A percentile compares a stretch with the other conserved stretches of the same genome.
Evolutionary conservation across 129 eudicot species (phyloP).

Genomic region (Pseudognaphalium luteoalbum): DNA sequence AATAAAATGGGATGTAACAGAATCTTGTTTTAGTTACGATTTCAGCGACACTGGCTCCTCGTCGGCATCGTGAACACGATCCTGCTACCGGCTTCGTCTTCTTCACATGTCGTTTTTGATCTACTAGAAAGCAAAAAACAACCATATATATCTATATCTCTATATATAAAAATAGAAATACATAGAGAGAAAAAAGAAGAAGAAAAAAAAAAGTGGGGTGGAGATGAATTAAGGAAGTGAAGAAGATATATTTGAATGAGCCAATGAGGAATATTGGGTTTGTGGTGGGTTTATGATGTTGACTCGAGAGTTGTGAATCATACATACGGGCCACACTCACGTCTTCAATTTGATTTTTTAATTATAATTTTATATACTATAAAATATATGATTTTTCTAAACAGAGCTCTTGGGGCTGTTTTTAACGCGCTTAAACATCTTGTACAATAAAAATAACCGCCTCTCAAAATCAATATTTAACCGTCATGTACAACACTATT

Average conservation of each 20-base stretch:
- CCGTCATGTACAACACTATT: too few relatives aligned
- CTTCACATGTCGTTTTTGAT: constrained; percentile 54
- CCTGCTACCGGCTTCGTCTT: constrained; percentile 78
- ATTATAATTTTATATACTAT: too few relatives aligned
- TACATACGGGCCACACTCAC: background rate
- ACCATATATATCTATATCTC: constrained; percentile 41
- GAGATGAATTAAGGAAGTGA: background rate
- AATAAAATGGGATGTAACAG: constrained; percentile 62
- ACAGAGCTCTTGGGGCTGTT: too few relatives aligned
- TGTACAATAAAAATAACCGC: too few relatives aligned
- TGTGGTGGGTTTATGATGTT: background rate
- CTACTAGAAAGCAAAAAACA: constrained; percentile 79
- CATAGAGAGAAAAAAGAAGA: background rate
- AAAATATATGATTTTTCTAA: too few relatives aligned
- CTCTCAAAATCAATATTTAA: too few relatives aligned
- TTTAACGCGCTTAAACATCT: too few relatives aligned
- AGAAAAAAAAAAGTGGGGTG: background rate
- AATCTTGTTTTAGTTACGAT: constrained; percentile 67
- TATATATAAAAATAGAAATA: background rate
- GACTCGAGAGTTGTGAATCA: background rate
- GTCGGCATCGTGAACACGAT: constrained; percentile 66
- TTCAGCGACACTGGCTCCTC: constrained; percentile 68
- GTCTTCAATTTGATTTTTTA: background rate
- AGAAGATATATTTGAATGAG: background rate
- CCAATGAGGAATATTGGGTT: too few relatives aligned